phyloP scores from a whole-genome alignment of 192 early-diverging fungal genomes.

The Gamsiella multidivaricata region DNA sequence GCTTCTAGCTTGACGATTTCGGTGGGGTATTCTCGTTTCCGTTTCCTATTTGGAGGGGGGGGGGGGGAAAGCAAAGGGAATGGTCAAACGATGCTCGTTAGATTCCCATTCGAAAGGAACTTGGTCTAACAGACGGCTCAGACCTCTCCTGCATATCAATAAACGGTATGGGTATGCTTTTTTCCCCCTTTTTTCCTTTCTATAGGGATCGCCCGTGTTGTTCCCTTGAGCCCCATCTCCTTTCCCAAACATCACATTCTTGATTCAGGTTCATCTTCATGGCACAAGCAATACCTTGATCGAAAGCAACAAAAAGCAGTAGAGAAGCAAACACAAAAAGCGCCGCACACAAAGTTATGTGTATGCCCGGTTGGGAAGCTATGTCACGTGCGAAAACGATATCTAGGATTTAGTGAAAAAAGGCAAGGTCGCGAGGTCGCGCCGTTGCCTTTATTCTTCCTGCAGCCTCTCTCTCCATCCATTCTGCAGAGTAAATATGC shows the following conservation, averaged over 20 bases:
- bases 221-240: too few species aligned
- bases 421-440: not conserved
- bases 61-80: not conserved
- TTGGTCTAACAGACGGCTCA: too few species aligned
- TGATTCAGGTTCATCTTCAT: too few species aligned
- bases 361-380: not conserved
- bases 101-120: too few species aligned
- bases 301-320: conserved; percentile 50
- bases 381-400: not conserved
- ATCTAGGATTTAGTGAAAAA: not conserved
- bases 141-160: too few species aligned
- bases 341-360: conserved; percentile 6
- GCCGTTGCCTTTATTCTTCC: not conserved
- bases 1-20: conserved; percentile 42
- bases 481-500: conserved; percentile 8
- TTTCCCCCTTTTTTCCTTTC: too few species aligned
- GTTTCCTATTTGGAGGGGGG: conserved; percentile 19
- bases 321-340: conserved; percentile 12
- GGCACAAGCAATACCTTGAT: conserved; percentile 44
- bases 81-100: not conserved
- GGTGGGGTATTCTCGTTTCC: conserved; percentile 49
- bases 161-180: too few species aligned
- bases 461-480: not conserved
- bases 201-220: too few species aligned
- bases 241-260: too few species aligned